Evolutionary conservation across 1,284 basidiomycete genomes (phyloP).

Genomic region (Volvariella surrecta): DNA sequence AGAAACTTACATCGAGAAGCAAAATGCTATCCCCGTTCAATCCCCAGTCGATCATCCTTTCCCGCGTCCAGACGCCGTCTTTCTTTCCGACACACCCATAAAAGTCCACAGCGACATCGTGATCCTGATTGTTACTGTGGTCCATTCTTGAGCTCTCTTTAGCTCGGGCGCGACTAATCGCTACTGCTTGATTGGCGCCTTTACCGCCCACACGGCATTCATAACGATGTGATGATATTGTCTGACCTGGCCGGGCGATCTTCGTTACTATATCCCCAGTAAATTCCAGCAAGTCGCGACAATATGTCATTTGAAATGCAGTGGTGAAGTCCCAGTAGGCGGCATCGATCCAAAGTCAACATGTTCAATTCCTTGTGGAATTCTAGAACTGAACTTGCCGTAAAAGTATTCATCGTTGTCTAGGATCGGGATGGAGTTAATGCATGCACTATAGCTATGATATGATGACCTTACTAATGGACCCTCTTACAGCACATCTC

Average conservation of each 20-base stretch:
- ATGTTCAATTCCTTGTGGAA: neutral
- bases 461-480: constrained; percentile 36
- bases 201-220: constrained; percentile 45
- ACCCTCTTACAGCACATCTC: constrained; percentile 39
- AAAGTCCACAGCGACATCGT: constrained; percentile 35
- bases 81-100: constrained; percentile 36
- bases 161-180: constrained; percentile 43
- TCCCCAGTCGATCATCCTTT: constrained; percentile 27
- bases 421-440: constrained; percentile 15
- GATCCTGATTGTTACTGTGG: too few species aligned
- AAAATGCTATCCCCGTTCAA: constrained; percentile 30
- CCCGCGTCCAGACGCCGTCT: constrained; percentile 39
- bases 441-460: neutral
- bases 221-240: constrained; percentile 39
- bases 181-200: constrained; percentile 52
- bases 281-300: neutral
- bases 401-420: constrained; percentile 54
- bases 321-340: neutral
- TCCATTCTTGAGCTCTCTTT: too few species aligned
- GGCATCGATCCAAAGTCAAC: neutral
- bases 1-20: constrained; percentile 27
- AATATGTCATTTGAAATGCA: neutral
- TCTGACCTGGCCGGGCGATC: constrained; percentile 46
- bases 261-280: constrained; percentile 28
- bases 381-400: constrained; percentile 22